These are phyloP conservation scores for Obelidium mucronatum DNA, from an alignment of 192 early-diverging fungal genomes.

Conservation along the genomic window DNA sequence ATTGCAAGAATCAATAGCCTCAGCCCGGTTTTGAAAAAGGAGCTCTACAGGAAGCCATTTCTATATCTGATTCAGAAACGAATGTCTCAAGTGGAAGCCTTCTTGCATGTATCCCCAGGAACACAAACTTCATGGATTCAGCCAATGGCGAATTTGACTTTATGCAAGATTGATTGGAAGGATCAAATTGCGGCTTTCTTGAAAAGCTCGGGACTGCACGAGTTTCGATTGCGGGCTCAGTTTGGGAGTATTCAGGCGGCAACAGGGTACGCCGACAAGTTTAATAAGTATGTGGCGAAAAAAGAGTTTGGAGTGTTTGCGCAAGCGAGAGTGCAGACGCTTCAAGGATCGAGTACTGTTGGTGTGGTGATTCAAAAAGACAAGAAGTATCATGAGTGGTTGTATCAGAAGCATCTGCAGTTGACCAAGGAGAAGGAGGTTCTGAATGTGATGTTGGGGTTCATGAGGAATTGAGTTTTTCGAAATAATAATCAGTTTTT, in stretches of 20 bases:
- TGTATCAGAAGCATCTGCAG: neutral
- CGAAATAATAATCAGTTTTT: neutral
- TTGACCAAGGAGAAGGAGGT: neutral
- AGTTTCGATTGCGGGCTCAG: neutral
- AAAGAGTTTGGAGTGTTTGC: neutral
- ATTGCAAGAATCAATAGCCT: neutral
- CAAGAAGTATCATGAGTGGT: neutral
- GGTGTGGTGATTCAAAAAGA: neutral
- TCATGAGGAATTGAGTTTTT: neutral
- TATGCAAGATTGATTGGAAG: neutral
- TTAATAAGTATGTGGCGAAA: neutral
- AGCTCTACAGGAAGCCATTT: neutral
- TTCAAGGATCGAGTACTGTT: neutral
- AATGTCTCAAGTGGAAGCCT: neutral
- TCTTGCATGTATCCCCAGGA: neutral
- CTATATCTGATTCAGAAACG: neutral
- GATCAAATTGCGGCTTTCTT: neutral
- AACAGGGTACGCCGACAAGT: neutral
- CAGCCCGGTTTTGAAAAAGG: neutral
- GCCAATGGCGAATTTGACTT: neutral
- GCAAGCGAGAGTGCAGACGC: neutral
- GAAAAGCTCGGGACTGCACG: neutral
- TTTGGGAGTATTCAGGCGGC: slow-evolving; percentile 1
- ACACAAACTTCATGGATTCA: neutral
- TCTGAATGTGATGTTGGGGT: neutral